Evolutionary conservation across 345 rosid species (phyloP).

Genomic region (Noccaea bulbosa): DNA sequence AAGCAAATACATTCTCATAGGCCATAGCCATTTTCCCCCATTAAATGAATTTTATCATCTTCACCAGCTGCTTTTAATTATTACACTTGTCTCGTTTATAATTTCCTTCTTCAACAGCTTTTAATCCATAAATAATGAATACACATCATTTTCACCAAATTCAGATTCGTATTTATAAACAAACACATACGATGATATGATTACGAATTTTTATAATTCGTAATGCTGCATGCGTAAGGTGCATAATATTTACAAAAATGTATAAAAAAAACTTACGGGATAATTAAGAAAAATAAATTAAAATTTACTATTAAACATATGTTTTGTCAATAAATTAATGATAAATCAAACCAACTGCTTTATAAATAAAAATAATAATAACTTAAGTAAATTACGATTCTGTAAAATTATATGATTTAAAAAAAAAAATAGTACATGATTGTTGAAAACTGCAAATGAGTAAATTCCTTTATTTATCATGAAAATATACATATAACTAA

Average conservation of each 20-base stretch:
- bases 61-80: constrained; percentile 36
- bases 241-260: background rate
- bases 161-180: constrained; percentile 7
- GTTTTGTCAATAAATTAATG: too few relatives aligned
- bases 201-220: constrained; percentile 3
- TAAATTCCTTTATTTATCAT: too few relatives aligned
- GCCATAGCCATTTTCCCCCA: constrained; percentile 19
- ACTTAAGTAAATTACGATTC: too few relatives aligned
- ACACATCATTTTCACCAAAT: background rate
- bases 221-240: background rate
- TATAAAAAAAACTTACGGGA: background rate
- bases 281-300: background rate
- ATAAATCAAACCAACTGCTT: too few relatives aligned
- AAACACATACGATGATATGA: constrained; percentile 12
- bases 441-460: too few relatives aligned
- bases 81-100: constrained; percentile 15
- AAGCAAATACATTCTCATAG: constrained; percentile 22
- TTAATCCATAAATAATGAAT: constrained; percentile 19
- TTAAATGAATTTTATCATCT: constrained; percentile 12
- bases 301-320: background rate
- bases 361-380: too few relatives aligned
- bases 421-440: too few relatives aligned
- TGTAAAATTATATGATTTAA: too few relatives aligned
- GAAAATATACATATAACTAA: too few relatives aligned
- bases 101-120: constrained; percentile 18